Base-by-base conservation (phyloP, 1,284 basidiomycete species). In the Boletus smithii region DNA sequence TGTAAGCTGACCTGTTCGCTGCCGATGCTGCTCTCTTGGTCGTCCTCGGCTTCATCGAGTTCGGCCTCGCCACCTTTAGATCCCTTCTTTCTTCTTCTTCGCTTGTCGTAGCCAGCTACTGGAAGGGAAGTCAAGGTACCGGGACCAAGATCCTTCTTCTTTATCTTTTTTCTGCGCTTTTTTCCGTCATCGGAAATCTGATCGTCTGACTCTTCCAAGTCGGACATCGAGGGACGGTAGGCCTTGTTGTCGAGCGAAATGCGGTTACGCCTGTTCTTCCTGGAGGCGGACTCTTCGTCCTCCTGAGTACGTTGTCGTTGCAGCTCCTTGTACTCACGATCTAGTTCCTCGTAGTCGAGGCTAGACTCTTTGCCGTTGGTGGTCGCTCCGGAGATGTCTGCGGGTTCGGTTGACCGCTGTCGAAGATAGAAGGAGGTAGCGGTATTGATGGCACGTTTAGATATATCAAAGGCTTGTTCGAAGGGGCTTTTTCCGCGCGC, bases 181-280 rank as follows among this genome's bases (percentile, higher is more conserved):
- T 73, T 70, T 16, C 70, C 81, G 42, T 79, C 80, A 27, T 79
- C 79, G 10, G 74, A 73, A 24, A 70, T 63, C 37, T 85, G 80
- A 23, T 81, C 82, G 33, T 85, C 81, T 0, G 74, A 76, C 42
- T 76, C 75, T 33, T 86, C 83, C 29, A 76, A 53, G 51, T 84
- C 83, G 4, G 82, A 83, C 48, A 61, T 61, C 0, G 78, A 67
- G 16, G 88, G 88, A 44, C 77, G 77, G 59, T 90, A 91, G 1
- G 87, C 86, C 60, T 85, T 86, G 66, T 90, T 88, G 62, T 90
- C 88, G 30, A 69, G 59, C 0, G 85, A 84, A 51, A 89, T 86
- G 24, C 80, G 76, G 53, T 74, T 75, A 26, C 80, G 77, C 60
- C 73, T 77, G 46, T 74, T 22, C 27, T 58, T 53, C 59, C 59